phyloP scores from a whole-genome alignment of 2,329 filamentous ascomycete genomes.

The Pseudogymnoascus sp. region DNA sequence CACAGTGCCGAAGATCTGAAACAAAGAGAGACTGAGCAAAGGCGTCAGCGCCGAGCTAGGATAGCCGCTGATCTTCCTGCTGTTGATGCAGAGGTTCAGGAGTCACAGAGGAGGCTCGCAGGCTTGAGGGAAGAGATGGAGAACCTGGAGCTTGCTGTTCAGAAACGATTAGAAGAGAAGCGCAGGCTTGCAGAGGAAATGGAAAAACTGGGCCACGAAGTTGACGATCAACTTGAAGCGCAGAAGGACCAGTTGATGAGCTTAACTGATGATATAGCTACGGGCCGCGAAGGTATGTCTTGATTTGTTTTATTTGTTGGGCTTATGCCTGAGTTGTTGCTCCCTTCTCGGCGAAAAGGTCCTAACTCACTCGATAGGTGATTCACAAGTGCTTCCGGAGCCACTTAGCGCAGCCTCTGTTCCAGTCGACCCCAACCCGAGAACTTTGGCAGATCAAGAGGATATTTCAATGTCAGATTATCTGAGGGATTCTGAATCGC shows the following conservation, averaged over 20 bases:
- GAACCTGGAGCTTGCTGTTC: slow-evolving; percentile 25
- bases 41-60: slow-evolving; percentile 25
- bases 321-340: background rate
- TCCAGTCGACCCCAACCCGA: background rate
- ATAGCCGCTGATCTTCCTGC: slow-evolving; percentile 26
- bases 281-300: slow-evolving; percentile 13
- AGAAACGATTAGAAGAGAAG: slow-evolving; percentile 28
- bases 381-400: slow-evolving; percentile 7
- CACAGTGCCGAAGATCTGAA: slow-evolving; percentile 21
- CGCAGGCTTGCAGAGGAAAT: slow-evolving; percentile 27
- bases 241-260: slow-evolving; percentile 28
- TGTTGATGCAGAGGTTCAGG: slow-evolving; percentile 28
- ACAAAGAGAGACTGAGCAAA: slow-evolving; percentile 22
- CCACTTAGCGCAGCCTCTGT: background rate
- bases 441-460: background rate
- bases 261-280: slow-evolving; percentile 21
- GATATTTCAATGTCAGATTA: slow-evolving; percentile 3
- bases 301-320: background rate
- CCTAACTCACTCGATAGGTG: slow-evolving; percentile 19
- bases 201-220: slow-evolving; percentile 26
- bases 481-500: background rate
- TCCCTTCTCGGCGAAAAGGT: background rate
- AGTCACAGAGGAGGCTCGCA: slow-evolving; percentile 23
- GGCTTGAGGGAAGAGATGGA: slow-evolving; percentile 26
- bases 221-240: slow-evolving; percentile 28